Percentiles rank a stretch among this genome's conserved stretches.
Evolutionary conservation across 2,329 filamentous ascomycete species (phyloP).

Genomic region (Salinomyces thailandicus): DNA sequence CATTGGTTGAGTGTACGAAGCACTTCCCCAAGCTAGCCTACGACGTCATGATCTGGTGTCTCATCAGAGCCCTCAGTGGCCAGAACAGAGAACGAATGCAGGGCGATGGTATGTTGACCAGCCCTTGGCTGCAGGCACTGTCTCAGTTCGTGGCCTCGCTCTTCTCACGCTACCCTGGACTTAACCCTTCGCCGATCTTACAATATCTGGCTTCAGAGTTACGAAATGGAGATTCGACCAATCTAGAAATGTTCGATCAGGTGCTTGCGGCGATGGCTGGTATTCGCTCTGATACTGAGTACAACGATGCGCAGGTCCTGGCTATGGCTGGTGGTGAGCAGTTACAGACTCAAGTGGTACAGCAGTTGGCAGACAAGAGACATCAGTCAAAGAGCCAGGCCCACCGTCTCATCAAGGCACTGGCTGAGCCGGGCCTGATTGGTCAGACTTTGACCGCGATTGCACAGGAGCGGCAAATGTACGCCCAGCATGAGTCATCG

Average conservation of each 20-base stretch:
- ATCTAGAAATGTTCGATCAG: constrained; percentile 84
- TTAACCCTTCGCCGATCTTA: constrained; percentile 75
- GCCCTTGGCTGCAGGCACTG: constrained; percentile 81
- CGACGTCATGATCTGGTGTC: constrained; percentile 84
- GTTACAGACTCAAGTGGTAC: constrained; percentile 68
- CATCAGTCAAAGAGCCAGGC: constrained; percentile 59
- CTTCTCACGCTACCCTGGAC: constrained; percentile 68
- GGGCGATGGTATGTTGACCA: constrained; percentile 63
- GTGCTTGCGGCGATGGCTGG: constrained; percentile 89
- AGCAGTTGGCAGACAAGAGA: constrained; percentile 70
- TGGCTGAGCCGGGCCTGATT: constrained; percentile 68
- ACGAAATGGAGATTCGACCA: constrained; percentile 69
- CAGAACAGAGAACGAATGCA: constrained; percentile 49
- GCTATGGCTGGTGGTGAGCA: constrained; percentile 80
- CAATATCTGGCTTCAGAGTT: constrained; percentile 85
- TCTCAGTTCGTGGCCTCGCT: constrained; percentile 85
- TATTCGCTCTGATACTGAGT: constrained; percentile 74
- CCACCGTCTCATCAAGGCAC: constrained; percentile 65
- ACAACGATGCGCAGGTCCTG: constrained; percentile 77
- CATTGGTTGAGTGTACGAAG: constrained; percentile 85
- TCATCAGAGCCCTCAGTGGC: constrained; percentile 61
- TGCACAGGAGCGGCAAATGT: constrained; percentile 81
- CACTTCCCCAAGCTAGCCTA: constrained; percentile 91
- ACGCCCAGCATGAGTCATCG: constrained; percentile 63
- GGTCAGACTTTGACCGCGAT: constrained; percentile 80